phyloP scores from a whole-genome alignment of 2,329 filamentous ascomycete genomes.

The Aspergillus floridensis region DNA sequence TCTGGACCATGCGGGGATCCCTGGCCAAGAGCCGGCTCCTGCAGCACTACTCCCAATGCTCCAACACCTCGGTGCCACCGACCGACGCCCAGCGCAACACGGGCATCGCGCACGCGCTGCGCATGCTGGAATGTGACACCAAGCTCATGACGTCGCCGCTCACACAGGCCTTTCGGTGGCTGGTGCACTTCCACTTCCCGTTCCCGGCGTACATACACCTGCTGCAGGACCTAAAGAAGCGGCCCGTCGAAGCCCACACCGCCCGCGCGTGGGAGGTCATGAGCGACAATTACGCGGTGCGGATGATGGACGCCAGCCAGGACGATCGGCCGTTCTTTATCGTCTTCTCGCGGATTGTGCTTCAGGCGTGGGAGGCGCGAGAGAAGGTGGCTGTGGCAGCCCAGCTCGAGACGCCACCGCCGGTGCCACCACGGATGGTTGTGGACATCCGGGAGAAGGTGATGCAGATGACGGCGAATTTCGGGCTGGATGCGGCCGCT shows the following conservation, averaged over 20 bases:
- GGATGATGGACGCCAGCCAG: constrained; percentile 19
- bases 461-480: constrained; percentile 7
- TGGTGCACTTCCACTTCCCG: constrained; percentile 47
- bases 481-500: too few relatives aligned
- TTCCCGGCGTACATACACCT: constrained; percentile 51
- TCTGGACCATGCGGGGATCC: constrained; percentile 45
- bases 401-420: constrained; percentile 10
- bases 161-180: constrained; percentile 45
- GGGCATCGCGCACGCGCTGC: constrained; percentile 30
- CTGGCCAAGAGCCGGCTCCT: constrained; percentile 53
- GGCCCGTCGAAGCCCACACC: constrained; percentile 36
- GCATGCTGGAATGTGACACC: constrained; percentile 49
- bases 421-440: constrained; percentile 30
- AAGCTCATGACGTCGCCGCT: constrained; percentile 43
- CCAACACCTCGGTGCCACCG: constrained; percentile 17
- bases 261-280: constrained; percentile 45
- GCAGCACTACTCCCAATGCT: constrained; percentile 44
- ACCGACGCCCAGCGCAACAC: constrained; percentile 31
- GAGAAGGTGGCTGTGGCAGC: constrained; percentile 17
- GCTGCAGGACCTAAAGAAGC: constrained; percentile 41
- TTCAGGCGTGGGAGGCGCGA: constrained; percentile 43
- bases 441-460: constrained; percentile 25
- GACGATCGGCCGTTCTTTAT: constrained; percentile 23
- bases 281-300: constrained; percentile 46
- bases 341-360: constrained; percentile 37